Evolutionary conservation across 2,329 filamentous ascomycete species (phyloP), one percentile per base, ranked within the genome.

Genomic region (Colletotrichum navitas): DNA sequence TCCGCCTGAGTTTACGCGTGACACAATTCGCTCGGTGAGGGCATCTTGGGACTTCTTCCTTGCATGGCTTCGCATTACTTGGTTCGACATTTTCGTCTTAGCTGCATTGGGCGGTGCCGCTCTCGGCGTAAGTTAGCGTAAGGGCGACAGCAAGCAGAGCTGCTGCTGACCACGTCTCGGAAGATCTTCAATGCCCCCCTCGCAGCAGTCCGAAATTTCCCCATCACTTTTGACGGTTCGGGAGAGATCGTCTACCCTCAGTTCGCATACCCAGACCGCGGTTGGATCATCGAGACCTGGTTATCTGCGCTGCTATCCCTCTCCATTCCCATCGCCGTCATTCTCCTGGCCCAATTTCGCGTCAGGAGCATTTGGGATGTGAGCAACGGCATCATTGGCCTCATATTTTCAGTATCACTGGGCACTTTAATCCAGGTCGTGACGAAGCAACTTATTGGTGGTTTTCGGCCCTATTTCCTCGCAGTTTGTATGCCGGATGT

Each of bases 391-490:
- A 81, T 89, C 60, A 83, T 91, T 66, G 91, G 90, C 14, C 85
- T 91, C 0, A 78, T 88, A 2, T 92, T 91, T 81, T 84, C 87
- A 2, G 81, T 91, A 63, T 85, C 90, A 70, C 81, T 86, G 3
- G 88, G 88, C 0, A 85, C 88, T 0, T 83, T 91, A n/a, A 90
- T 92, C 77, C 90, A 92, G 75, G 89, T 92, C 73, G 86, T 89
- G 74, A 78, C 92, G 75, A 93, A 93, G 77, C 89, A 88, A 82
- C 83, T 92, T 7, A 88, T 92, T 58, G 91, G 90, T 6, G 90
- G 90, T 26, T 83, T 90, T 2, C 83, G 89, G 36, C 90, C 90
- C 0, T 87, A 91, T 75, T 92, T 92, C 78, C 86, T 92, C 55
- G 84, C 86, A 5, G 87, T 91, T 69, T 92, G 90, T 80, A 85